A percentile compares a stretch with the other conserved stretches of the same genome.
Conservation (phyloP, 169 alveolate genomes). For the Cryptosporidium muris region DNA sequence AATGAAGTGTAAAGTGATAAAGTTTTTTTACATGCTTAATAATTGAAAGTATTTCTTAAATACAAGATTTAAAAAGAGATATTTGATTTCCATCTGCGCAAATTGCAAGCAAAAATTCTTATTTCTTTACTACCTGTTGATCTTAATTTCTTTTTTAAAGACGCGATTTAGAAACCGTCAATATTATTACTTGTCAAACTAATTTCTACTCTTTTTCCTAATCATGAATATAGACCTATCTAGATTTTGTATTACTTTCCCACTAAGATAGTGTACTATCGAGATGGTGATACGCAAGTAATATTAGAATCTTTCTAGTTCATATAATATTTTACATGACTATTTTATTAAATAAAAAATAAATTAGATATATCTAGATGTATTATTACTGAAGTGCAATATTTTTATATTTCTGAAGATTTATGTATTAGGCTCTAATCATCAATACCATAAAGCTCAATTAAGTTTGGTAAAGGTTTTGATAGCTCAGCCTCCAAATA, state of each 20-base stretch:
- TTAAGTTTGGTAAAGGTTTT: slow-evolving; percentile 45
- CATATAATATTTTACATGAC: not conserved
- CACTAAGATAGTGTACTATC: not conserved
- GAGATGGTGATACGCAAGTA: not conserved
- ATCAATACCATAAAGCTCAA: slow-evolving; percentile 5
- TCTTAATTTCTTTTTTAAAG: too few relatives aligned
- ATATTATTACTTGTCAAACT: too few relatives aligned
- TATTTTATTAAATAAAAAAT: not conserved
- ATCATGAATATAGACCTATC: not conserved
- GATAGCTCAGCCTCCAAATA: slow-evolving; percentile 34
- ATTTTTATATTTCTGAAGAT: not conserved
- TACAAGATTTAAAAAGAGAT: too few relatives aligned
- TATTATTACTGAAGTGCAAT: not conserved
- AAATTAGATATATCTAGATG: not conserved
- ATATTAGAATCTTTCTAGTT: not conserved
- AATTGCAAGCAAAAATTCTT: too few relatives aligned
- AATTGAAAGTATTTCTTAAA: too few relatives aligned
- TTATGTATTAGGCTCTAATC: not conserved
- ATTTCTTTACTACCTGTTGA: too few relatives aligned
- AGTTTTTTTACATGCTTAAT: too few relatives aligned
- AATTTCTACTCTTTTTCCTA: too few relatives aligned
- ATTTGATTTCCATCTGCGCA: too few relatives aligned
- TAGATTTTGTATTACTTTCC: not conserved
- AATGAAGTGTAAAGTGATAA: too few relatives aligned
- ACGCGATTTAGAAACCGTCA: too few relatives aligned